These are phyloP conservation scores for Sicyos edulis DNA, from an alignment of 306 rosid genomes.

Conservation along the genomic window DNA sequence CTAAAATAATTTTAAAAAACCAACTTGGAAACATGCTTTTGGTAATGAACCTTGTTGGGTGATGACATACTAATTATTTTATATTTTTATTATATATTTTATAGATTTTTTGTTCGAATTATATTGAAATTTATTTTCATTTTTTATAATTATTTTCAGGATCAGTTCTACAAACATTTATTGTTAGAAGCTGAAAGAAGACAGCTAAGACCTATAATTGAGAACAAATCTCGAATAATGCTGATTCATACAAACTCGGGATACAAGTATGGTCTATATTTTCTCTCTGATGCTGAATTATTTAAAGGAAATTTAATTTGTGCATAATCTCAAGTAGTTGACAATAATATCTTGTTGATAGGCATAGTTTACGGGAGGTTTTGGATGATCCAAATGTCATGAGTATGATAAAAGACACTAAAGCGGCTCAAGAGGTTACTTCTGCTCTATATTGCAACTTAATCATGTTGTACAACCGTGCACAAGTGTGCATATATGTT, in stretches of 20 bases:
- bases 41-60: not conserved
- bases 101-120: too few species aligned
- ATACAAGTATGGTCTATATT: constrained; percentile 55
- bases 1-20: not conserved
- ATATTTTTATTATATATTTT: too few species aligned
- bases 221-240: constrained; percentile 76
- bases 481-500: not conserved
- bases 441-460: constrained; percentile 14
- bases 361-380: constrained; percentile 93
- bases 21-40: not conserved
- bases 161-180: constrained; percentile 85
- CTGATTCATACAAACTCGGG: constrained; percentile 87
- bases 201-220: constrained; percentile 79
- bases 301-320: not conserved
- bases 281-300: constrained; percentile 10
- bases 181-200: constrained; percentile 92
- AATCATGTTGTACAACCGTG: not conserved
- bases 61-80: too few species aligned
- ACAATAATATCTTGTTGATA: constrained; percentile 28
- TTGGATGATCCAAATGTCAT: constrained; percentile 89
- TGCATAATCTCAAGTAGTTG: not conserved
- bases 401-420: constrained; percentile 94
- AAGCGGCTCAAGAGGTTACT: constrained; percentile 91
- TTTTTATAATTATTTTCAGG: constrained; percentile 34
- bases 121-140: too few species aligned